Conservation (phyloP, 2,329 filamentous ascomycete genomes). For the Phyllosticta citrichinensis region DNA sequence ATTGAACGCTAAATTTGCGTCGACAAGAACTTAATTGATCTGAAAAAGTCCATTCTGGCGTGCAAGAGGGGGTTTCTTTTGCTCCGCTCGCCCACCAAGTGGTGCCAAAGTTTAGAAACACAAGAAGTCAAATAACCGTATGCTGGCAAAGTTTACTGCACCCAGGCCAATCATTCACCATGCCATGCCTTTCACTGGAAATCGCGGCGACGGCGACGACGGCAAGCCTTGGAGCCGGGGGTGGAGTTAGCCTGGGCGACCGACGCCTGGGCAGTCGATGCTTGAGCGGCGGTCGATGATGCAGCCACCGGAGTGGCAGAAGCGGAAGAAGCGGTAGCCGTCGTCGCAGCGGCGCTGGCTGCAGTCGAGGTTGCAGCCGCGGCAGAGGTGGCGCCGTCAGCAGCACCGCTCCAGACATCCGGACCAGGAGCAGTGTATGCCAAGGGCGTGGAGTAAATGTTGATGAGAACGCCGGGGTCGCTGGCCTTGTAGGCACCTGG, state of each 20-base stretch:
- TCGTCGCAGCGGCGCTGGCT: background rate
- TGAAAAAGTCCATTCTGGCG: background rate
- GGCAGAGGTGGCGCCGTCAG: background rate
- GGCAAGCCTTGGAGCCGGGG: background rate
- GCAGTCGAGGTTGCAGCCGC: background rate
- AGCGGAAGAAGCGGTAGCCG: background rate
- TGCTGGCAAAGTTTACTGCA: background rate
- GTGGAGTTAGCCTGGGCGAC: background rate
- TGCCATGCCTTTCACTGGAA: background rate
- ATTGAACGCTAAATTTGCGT: background rate
- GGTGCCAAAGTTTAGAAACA: background rate
- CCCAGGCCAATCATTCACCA: background rate
- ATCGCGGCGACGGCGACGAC: background rate
- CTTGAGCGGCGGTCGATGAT: background rate
- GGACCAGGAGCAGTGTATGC: conserved; percentile 37
- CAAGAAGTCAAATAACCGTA: background rate
- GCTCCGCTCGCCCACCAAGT: background rate
- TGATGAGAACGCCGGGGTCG: conserved; percentile 33
- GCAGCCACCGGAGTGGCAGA: background rate
- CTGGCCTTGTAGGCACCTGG: conserved; percentile 31
- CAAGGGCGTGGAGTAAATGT: conserved; percentile 29
- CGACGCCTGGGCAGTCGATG: background rate
- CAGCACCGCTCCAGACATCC: conserved; percentile 25
- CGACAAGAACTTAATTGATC: background rate
- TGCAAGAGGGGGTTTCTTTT: background rate